Evolutionary conservation across 2,329 filamentous ascomycete genomes (phyloP).

Genomic region (Colletotrichum graminicola): DNA sequence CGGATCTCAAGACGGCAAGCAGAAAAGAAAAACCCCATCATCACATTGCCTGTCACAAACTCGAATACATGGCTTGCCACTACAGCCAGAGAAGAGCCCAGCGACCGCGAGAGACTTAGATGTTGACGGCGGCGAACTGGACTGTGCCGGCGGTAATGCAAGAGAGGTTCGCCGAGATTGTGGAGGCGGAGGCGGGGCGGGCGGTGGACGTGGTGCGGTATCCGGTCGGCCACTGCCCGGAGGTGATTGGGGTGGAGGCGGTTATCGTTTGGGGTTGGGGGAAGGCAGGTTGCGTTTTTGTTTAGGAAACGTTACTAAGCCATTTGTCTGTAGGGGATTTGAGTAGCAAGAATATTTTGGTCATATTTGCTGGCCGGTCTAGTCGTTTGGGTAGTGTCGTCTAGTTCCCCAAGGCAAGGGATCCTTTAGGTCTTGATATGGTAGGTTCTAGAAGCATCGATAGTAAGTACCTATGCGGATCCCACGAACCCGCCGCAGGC

Average conservation of each 20-base stretch:
- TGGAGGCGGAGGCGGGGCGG: constrained; percentile 25
- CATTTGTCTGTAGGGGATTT: neutral
- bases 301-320: neutral
- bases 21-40: neutral
- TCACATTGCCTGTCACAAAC: neutral
- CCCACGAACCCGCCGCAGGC: neutral
- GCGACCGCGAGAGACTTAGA: too few species aligned
- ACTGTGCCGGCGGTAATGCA: constrained; percentile 5
- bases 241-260: constrained; percentile 7
- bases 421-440: neutral
- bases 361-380: too few species aligned
- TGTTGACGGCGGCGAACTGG: neutral
- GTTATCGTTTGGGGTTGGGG: neutral
- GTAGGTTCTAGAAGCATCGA: constrained; percentile 3
- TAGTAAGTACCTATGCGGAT: neutral
- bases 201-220: constrained; percentile 22
- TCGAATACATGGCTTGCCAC: neutral
- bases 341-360: neutral
- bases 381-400: neutral
- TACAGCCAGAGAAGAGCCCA: too few species aligned
- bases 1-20: neutral
- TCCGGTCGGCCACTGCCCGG: constrained; percentile 26
- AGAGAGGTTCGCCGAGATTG: constrained; percentile 14
- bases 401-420: neutral
- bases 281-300: neutral